Conservation (phyloP, 176 grass and related monocot species). For the Oryza longistaminata region DNA sequence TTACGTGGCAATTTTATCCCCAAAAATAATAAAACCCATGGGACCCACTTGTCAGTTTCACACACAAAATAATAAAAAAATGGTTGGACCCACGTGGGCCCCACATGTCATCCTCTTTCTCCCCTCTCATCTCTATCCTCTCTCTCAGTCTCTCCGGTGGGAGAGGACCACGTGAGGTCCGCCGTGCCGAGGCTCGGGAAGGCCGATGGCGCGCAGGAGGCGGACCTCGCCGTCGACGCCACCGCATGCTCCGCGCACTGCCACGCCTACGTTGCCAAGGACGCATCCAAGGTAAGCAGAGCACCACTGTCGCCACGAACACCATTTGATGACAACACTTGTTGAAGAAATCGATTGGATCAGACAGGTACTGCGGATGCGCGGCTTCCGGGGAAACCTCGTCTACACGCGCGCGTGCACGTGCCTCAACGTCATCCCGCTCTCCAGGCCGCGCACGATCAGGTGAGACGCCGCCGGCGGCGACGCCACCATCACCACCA, state of each 20-base stretch:
- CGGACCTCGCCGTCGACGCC: no score
- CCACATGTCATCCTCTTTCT: no score
- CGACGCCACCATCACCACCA: not conserved
- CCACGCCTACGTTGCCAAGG: conserved; percentile 52
- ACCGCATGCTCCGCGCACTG: conserved; percentile 57
- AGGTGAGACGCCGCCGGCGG: conserved; percentile 37
- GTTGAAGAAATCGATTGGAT: conserved; percentile 70
- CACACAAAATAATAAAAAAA: no score
- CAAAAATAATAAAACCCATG: no score
- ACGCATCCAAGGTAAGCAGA: conserved; percentile 41
- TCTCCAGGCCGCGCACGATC: conserved; percentile 67
- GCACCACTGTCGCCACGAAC: not conserved
- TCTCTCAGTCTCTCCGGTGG: no score
- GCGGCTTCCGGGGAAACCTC: conserved; percentile 86
- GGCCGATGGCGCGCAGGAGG: conserved; percentile 10
- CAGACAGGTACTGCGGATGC: conserved; percentile 73
- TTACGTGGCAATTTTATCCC: no score
- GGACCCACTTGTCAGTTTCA: no score
- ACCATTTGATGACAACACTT: not conserved
- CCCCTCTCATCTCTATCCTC: no score
- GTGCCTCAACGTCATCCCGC: conserved; percentile 79
- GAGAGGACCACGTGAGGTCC: no score
- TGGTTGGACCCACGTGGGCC: no score
- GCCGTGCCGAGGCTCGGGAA: no score
- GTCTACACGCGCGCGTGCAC: conserved; percentile 70